These are phyloP conservation scores for Populus ilicifolia DNA, from an alignment of 345 rosid genomes.

Conservation along the genomic window DNA sequence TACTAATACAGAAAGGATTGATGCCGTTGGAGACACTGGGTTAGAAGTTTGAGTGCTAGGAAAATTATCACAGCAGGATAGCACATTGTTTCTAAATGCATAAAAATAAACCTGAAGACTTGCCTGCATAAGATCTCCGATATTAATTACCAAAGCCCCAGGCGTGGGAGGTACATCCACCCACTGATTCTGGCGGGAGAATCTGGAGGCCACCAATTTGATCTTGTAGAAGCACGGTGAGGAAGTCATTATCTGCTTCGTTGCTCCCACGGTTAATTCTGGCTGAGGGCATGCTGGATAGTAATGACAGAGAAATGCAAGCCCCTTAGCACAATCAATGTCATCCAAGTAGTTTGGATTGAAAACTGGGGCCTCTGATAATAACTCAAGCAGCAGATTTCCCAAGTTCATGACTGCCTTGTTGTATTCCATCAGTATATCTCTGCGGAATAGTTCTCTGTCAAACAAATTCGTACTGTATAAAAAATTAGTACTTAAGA, in stretches of 20 bases:
- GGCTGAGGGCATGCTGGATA: constrained; percentile 48
- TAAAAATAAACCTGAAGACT: background rate
- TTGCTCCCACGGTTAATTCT: constrained; percentile 26
- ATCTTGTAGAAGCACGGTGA: constrained; percentile 37
- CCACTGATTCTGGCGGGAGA: constrained; percentile 27
- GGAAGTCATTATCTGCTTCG: constrained; percentile 28
- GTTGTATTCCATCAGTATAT: constrained; percentile 23
- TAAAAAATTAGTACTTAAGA: too few relatives aligned
- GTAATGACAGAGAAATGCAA: constrained; percentile 19
- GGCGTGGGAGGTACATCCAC: constrained; percentile 22
- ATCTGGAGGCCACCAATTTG: constrained; percentile 39
- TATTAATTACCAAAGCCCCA: constrained; percentile 27
- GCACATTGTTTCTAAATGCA: too few relatives aligned
- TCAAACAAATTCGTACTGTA: too few relatives aligned
- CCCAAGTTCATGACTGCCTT: constrained; percentile 12
- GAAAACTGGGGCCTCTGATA: constrained; percentile 39
- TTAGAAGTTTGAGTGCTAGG: too few relatives aligned
- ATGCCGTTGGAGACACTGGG: too few relatives aligned
- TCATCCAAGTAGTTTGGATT: constrained; percentile 11
- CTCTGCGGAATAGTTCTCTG: constrained; percentile 25
- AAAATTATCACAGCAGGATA: too few relatives aligned
- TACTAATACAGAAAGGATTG: too few relatives aligned
- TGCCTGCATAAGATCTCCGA: constrained; percentile 34
- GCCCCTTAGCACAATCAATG: constrained; percentile 27
- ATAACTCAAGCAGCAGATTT: constrained; percentile 15